Evolutionary conservation across 2,329 filamentous ascomycete genomes (phyloP).

Genomic region (Diaporthe ampelina): DNA sequence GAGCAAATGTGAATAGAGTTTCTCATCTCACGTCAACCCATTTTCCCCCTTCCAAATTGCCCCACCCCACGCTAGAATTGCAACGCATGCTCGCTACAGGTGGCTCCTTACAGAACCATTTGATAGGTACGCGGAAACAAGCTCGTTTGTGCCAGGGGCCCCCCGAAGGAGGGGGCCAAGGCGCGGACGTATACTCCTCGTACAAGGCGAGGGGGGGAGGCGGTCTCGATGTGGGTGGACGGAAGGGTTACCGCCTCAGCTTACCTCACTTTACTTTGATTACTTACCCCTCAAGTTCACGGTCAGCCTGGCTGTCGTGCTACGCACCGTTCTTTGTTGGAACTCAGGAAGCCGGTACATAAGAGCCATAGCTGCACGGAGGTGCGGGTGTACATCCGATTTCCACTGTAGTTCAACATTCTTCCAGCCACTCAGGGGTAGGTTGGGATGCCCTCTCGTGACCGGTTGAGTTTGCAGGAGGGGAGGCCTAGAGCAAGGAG

Average conservation of each 20-base stretch:
- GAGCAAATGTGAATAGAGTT: background rate
- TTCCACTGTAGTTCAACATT: background rate
- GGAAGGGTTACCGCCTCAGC: background rate
- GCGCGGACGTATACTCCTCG: too few species aligned
- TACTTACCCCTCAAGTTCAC: slow-evolving; percentile 30
- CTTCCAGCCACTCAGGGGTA: slow-evolving; percentile 26
- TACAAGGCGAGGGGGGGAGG: too few species aligned
- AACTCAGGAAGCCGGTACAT: too few species aligned
- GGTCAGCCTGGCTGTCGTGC: slow-evolving; percentile 21
- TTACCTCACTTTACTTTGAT: slow-evolving; percentile 22
- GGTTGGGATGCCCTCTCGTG: slow-evolving; percentile 24
- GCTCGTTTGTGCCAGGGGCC: background rate
- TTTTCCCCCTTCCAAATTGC: background rate
- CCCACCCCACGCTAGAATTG: background rate
- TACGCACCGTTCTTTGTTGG: slow-evolving; percentile 11
- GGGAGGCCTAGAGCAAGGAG: slow-evolving; percentile 2
- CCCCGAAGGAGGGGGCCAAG: too few species aligned
- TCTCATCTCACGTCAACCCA: slow-evolving; percentile 22
- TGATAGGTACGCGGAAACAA: background rate
- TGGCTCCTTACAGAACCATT: background rate
- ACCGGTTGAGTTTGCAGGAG: slow-evolving; percentile 7
- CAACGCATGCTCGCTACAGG: background rate
- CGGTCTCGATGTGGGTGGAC: background rate
- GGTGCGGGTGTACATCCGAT: too few species aligned
- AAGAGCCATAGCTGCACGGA: too few species aligned